Conservation (phyloP, 2,329 filamentous ascomycete genomes). For the Aspergillus aculeatinus region DNA sequence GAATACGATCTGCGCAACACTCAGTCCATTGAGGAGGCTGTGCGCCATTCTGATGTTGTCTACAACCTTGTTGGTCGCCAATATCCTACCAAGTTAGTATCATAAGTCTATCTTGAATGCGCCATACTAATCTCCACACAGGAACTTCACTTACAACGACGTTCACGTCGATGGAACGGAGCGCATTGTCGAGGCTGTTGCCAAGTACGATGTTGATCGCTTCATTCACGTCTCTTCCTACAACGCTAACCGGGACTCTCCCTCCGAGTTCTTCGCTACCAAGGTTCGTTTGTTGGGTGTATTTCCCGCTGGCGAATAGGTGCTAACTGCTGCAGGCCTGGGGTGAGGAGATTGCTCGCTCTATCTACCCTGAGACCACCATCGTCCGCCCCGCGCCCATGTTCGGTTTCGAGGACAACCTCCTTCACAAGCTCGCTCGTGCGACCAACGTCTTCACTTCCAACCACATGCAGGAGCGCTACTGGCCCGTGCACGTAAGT, state of each 20-base stretch:
- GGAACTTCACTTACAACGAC: constrained; percentile 90
- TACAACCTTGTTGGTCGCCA: constrained; percentile 94
- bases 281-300: constrained; percentile 59
- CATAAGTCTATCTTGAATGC: neutral
- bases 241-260: constrained; percentile 77
- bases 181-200: constrained; percentile 88
- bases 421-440: constrained; percentile 81
- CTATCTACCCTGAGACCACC: constrained; percentile 94
- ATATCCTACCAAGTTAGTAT: constrained; percentile 85
- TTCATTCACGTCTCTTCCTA: constrained; percentile 97
- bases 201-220: constrained; percentile 96
- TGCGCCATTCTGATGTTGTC: constrained; percentile 94
- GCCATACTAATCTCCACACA: constrained; percentile 45
- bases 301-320: neutral
- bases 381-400: constrained; percentile 91
- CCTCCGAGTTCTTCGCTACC: constrained; percentile 85
- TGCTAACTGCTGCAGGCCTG: constrained; percentile 54
- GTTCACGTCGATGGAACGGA: constrained; percentile 91
- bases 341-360: constrained; percentile 79
- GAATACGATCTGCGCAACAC: constrained; percentile 96
- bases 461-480: constrained; percentile 90
- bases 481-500: constrained; percentile 83
- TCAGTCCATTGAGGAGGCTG: constrained; percentile 90
- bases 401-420: constrained; percentile 91
- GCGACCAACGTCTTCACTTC: constrained; percentile 80